These are phyloP conservation scores for Trichoderma virens DNA, from an alignment of 495 filamentous ascomycete species.

Conservation along the genomic window DNA sequence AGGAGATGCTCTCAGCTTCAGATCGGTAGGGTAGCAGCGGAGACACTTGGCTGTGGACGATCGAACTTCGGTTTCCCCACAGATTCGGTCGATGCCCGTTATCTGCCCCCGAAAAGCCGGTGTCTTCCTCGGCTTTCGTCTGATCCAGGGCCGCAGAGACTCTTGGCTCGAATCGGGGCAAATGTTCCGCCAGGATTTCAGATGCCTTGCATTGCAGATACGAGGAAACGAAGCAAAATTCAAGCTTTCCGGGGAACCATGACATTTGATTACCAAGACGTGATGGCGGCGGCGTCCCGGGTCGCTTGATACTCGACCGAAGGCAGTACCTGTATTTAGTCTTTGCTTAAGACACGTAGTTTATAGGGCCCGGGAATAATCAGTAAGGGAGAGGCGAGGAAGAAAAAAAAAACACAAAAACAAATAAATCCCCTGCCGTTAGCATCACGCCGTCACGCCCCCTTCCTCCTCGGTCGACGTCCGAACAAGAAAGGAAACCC, in stretches of 20 bases:
- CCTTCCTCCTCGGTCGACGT: conserved; percentile 5
- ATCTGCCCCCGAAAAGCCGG: neutral
- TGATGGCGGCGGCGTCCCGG: no score
- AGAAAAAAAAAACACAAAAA: neutral
- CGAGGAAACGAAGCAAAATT: neutral
- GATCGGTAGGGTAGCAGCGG: neutral
- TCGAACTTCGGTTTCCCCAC: neutral
- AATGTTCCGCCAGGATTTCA: neutral
- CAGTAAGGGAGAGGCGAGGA: neutral
- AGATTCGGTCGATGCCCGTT: conserved; percentile 9
- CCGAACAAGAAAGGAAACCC: neutral
- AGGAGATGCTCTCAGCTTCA: neutral
- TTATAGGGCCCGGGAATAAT: neutral
- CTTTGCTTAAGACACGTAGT: no score
- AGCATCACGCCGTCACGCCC: neutral
- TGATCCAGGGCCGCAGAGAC: neutral
- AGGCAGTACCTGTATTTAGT: neutral
- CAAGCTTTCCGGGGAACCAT: neutral
- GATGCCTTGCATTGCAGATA: neutral
- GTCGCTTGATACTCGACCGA: no score
- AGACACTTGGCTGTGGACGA: neutral
- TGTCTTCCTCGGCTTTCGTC: neutral
- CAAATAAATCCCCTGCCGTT: neutral
- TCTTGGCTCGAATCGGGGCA: neutral
- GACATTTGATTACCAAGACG: neutral